Base-by-base conservation (phyloP, 192 early-diverging fungal genomes). In the Backusella tarrabulga region DNA sequence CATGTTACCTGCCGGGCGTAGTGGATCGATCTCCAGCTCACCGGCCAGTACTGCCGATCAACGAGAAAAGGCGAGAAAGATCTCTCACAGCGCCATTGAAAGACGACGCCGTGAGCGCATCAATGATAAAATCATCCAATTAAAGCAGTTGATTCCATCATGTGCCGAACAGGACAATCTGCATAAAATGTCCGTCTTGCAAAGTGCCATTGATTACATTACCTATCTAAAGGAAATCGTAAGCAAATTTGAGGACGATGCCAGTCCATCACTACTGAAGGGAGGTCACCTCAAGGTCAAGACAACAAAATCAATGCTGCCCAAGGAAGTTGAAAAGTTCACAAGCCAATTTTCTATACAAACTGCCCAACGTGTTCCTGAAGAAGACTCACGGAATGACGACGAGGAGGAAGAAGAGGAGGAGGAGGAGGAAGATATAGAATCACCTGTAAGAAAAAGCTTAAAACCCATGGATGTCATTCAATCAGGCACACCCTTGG, bases 31-130 rank as follows among this genome's bases (percentile, higher is more conserved):
- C 14, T 67, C 74, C 8, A 50, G 29, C 6, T 50, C 71, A 19
- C 23, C 71, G 8, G 23, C 14, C 17, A 72, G 42, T 72, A 72
- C 71, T 32, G 81, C 86, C 1, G 87, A 88, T 67, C 85, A 88
- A 79, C 89, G 91, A 42, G 93, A 95, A 70, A 74, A 85, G 74
- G 88, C 90, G 70, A 88, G 96, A 23, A 95, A 95, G 67, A 86
- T 91, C 8, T 92, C 93, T 2, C 96, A 97, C 60, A 94, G 93
- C 14, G 91, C 90, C 0, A 96, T 95, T 73, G 96, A 97, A 80
- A 85, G 94, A 9, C 84, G 91, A 54, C 90, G 95, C 34, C 91
- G 96, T 17, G 94, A 96, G 73, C 87, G 92, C 26, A 97, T 93
- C 79, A 97, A 97, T 79, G 90, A 91, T 72, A 91, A 93, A 79